A percentile compares a stretch with the other conserved stretches of the same genome.
phyloP scores from a whole-genome alignment of 2,329 filamentous ascomycete genomes.

The Blastomyces parvus region DNA sequence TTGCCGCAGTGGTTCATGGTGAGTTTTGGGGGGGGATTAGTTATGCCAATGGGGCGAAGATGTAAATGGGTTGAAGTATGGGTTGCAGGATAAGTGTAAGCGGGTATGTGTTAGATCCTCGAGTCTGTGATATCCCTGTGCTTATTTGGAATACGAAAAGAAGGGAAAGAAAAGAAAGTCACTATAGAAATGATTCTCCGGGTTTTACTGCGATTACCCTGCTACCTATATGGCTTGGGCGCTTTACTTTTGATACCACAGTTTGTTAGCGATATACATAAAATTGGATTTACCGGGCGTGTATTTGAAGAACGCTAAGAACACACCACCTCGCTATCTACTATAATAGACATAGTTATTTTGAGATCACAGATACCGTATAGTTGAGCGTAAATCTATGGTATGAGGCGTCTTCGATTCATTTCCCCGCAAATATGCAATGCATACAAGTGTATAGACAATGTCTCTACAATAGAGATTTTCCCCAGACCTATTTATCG shows the following conservation, averaged over 20 bases:
- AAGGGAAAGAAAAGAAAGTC: not conserved
- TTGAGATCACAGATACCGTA: not conserved
- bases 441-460: not conserved
- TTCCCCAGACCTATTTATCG: too few relatives aligned
- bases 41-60: constrained; percentile 39
- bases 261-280: not conserved
- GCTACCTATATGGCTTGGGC: not conserved
- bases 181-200: not conserved
- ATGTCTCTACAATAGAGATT: too few relatives aligned
- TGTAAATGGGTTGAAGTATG: constrained; percentile 21
- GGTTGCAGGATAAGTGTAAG: not conserved
- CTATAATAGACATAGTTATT: not conserved
- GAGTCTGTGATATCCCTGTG: not conserved
- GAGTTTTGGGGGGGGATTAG: constrained; percentile 53
- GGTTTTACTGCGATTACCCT: not conserved
- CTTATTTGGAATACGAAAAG: not conserved
- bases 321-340: not conserved
- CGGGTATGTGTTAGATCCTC: not conserved
- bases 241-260: not conserved
- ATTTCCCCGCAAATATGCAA: not conserved
- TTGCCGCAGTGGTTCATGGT: constrained; percentile 61
- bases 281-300: not conserved
- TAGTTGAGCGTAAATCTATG: not conserved
- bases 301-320: not conserved
- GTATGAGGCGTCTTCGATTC: not conserved